Evolutionary conservation across 257 asterid genomes (phyloP), one percentile per base, ranked within the genome.

Genomic region (Echites panduratus): DNA sequence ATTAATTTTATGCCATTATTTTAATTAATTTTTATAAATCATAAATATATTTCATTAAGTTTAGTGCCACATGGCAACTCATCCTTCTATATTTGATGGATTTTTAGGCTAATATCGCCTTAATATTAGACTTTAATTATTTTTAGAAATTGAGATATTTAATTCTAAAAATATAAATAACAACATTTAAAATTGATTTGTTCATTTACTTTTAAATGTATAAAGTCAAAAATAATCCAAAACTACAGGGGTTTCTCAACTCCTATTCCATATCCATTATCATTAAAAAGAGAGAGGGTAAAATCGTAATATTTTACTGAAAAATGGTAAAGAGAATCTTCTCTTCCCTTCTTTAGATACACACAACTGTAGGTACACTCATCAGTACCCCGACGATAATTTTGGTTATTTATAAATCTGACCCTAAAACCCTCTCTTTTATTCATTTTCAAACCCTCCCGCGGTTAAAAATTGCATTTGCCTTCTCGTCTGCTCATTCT

Each of bases 381-480:
- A 2, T 64, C 2, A 1, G 17, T 64, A 64, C 40, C 9, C 0
- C 7, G 38, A 64, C 17, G 16, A 22, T 4, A 44, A 24, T 66
- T 74, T 66, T 52, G 44, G 75, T 47, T 68, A 75, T 69, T 75
- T 75, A 59, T 75, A 59, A 69, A 75, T 68, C 32, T n/a, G 70
- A 22, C 77, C 73, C 79, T 79, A 72, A 79, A 73, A 64, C 74
- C 79, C 81, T 20, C 56, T 4, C 44, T 14, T 81, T 53, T 47
- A 64, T 70, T 76, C 66, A 24, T 77, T 77, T 82, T 79, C 74
- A 82, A 81, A 73, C 85, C 81, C 85, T 78, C 83, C 83, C 83
- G 85, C 85, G 81, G 80, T 72, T 45, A 24, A 63, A 62, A 54
- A 41, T 74, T 43, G 49, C 66, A 20, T 44, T 12, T 52, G 52